These are phyloP conservation scores for Taphrina flavorubra DNA, from an alignment of 1,139 yeast species.

Conservation along the genomic window DNA sequence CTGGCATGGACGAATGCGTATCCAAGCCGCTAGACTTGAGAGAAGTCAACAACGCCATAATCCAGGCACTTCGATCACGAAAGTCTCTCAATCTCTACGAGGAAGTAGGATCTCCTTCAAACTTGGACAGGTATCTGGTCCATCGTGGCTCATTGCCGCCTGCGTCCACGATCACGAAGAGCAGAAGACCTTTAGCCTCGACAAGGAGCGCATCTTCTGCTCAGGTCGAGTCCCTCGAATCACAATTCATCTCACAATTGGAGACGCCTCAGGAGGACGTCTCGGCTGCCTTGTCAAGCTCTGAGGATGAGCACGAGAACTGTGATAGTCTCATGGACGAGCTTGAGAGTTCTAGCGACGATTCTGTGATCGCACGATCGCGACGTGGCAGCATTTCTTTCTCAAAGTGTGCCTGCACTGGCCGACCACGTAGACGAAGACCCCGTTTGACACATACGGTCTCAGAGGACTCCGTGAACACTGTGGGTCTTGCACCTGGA, in stretches of 20 bases:
- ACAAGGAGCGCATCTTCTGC: neutral
- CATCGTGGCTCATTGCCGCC: constrained; percentile 4
- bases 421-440: neutral
- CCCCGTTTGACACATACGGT: constrained; percentile 4
- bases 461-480: neutral
- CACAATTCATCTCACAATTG: neutral
- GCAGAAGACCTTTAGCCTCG: neutral
- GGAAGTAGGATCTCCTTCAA: neutral
- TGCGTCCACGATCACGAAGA: neutral
- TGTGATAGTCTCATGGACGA: constrained; percentile 8
- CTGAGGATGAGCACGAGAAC: constrained; percentile 14
- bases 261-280: neutral
- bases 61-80: constrained; percentile 2
- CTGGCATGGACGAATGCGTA: constrained; percentile 40
- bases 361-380: neutral
- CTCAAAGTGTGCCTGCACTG: constrained; percentile 1
- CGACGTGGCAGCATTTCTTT: constrained; percentile 8
- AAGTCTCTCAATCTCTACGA: constrained; percentile 1
- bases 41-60: constrained; percentile 15
- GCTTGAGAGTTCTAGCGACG: constrained; percentile 1
- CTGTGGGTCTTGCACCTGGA: neutral
- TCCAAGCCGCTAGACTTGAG: constrained; percentile 33
- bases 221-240: neutral
- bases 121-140: neutral
- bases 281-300: neutral